phyloP scores from a whole-genome alignment of 805 yeast genomes.

The Candida takata region DNA sequence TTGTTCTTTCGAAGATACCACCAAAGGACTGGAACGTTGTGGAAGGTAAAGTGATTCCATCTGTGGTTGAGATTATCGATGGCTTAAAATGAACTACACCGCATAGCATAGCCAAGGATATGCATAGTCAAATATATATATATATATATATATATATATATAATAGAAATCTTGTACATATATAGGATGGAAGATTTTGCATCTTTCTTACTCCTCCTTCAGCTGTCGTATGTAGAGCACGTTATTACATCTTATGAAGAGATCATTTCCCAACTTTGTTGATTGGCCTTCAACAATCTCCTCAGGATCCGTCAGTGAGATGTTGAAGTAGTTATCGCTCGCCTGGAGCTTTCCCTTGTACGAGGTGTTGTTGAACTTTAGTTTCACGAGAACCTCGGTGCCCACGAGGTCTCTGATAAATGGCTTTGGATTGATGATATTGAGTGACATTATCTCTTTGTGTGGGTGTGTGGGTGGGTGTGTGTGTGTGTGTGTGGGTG shows the following conservation, averaged over 20 bases:
- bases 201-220: no score
- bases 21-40: slow-evolving; percentile 37
- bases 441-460: slow-evolving; percentile 23
- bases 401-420: slow-evolving; percentile 72
- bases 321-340: slow-evolving; percentile 88
- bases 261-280: slow-evolving; percentile 58
- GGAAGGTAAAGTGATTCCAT: slow-evolving; percentile 33
- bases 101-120: no score
- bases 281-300: slow-evolving; percentile 42
- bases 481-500: background rate
- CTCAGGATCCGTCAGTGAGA: slow-evolving; percentile 61
- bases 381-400: slow-evolving; percentile 62
- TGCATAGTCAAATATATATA: no score
- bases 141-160: background rate
- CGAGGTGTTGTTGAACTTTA: slow-evolving; percentile 88
- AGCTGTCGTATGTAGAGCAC: slow-evolving; percentile 45
- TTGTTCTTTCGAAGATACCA: slow-evolving; percentile 52
- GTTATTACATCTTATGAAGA: slow-evolving; percentile 86
- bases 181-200: no score
- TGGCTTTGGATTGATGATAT: slow-evolving; percentile 86
- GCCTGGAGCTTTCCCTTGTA: slow-evolving; percentile 73
- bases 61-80: slow-evolving; percentile 32
- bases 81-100: slow-evolving; percentile 7
- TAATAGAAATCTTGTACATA: no score
- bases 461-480: background rate